These are phyloP conservation scores for Stentor coeruleus DNA, from an alignment of 73 alveolate genomes.

Conservation along the genomic window DNA sequence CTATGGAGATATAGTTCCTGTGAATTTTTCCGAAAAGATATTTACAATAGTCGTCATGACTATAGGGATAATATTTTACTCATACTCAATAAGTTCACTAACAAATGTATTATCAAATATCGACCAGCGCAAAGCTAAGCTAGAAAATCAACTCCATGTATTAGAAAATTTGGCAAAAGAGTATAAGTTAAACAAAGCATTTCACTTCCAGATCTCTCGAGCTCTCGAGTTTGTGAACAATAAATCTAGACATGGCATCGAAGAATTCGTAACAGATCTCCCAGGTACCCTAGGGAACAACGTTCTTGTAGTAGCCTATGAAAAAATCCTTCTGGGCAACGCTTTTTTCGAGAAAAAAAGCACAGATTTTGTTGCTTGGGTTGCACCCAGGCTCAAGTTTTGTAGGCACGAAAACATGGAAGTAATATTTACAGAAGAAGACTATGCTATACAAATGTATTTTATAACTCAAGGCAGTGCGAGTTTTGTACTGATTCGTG, in stretches of 20 bases:
- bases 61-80: conserved; percentile 65
- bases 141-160: conserved; percentile 43
- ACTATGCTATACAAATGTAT: conserved; percentile 79
- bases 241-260: conserved; percentile 35
- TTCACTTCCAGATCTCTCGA: conserved; percentile 36
- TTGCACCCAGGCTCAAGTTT: conserved; percentile 74
- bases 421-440: conserved; percentile 72
- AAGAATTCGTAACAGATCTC: conserved; percentile 43
- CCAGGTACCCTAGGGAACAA: conserved; percentile 47
- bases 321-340: conserved; percentile 22
- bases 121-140: conserved; percentile 53
- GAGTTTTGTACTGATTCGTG: conserved; percentile 25
- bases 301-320: conserved; percentile 41
- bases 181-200: conserved; percentile 43
- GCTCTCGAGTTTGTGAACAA: conserved; percentile 51
- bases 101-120: conserved; percentile 43
- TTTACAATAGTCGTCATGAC: conserved; percentile 52
- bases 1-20: conserved; percentile 78
- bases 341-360: conserved; percentile 64
- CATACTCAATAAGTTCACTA: conserved; percentile 61
- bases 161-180: conserved; percentile 41
- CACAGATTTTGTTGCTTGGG: conserved; percentile 72
- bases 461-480: conserved; percentile 67
- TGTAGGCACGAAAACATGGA: conserved; percentile 62
- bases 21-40: conserved; percentile 51